Conservation (phyloP, 495 filamentous ascomycete genomes). For the Neurospora sp. region DNA sequence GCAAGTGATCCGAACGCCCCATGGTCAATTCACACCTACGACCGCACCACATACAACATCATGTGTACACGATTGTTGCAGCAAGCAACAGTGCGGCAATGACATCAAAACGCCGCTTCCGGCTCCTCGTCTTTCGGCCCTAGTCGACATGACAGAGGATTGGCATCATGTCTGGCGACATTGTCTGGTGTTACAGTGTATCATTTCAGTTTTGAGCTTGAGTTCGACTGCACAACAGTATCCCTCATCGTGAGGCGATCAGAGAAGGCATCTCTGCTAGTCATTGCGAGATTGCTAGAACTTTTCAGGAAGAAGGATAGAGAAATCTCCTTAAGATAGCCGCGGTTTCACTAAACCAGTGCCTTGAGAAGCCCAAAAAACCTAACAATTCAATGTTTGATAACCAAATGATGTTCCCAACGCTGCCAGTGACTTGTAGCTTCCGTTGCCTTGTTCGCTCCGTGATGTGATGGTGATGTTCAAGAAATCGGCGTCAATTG, state of each 20-base stretch:
- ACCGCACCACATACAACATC: not conserved
- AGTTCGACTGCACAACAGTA: not conserved
- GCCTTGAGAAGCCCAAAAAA: not conserved
- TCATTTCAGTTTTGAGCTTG: not conserved
- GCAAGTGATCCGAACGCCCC: conserved; percentile 10
- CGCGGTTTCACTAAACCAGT: not conserved
- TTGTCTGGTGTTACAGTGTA: not conserved
- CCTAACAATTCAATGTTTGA: not conserved
- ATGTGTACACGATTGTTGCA: not conserved
- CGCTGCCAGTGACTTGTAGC: not conserved
- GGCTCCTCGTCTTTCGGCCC: not conserved
- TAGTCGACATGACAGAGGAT: not conserved
- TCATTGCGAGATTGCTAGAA: not conserved
- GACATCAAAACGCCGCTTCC: not conserved
- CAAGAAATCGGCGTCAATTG: not conserved
- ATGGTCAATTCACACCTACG: not conserved
- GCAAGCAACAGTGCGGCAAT: not conserved
- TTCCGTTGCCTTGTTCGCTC: not conserved
- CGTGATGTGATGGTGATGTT: not conserved
- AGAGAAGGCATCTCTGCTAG: not conserved
- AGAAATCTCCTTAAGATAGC: not conserved
- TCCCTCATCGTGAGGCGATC: not conserved
- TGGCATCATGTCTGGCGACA: not conserved
- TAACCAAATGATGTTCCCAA: not conserved
- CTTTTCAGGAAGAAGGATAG: not conserved